Base-by-base conservation (phyloP, 371 early-diverging fungal species). In the Mucor saturninus region DNA sequence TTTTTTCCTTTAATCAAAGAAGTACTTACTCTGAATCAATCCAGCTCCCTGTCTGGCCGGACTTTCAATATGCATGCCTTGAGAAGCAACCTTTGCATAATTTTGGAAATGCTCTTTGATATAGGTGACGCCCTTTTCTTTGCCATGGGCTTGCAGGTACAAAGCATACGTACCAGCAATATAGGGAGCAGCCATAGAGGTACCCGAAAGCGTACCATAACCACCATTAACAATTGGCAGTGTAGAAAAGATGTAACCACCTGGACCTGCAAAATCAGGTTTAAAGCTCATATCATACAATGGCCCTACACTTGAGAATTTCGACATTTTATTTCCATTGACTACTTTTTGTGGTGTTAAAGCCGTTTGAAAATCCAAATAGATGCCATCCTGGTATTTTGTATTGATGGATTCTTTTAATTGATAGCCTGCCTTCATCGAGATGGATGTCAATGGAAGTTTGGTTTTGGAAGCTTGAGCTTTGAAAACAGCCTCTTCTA, bases 21-120 rank as follows among this genome's bases (percentile, higher is more conserved):
- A 39, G 2, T 4, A 54, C 43, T 67, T 71, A 76, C 80, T 68
- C 73, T 93, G 85, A 52, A 95, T 70, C 21, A 95, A 71, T 11
- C 95, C 95, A 49, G 91, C 84, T 15, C 95, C 95, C 70, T 93
- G 90, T 28, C 73, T 61, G 37, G 68, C 72, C 43, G 82, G 76
- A 59, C 79, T 77, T 7, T 81, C 67, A 46, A 68, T 69, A 7
- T 55, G n/a, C 35, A 38, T n/a, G 3, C 40, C 40, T 13, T 59
- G 56, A 29, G 62, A 37, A 40, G 69, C 62, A 7, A 61, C 62
- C n/a, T 60, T 56, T 35, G 83, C 87, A 31, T 76, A 76, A 71
- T 87, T 91, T 57, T 81, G 77, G 52, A 81, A 69, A 31, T 75
- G 66, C 40, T 76, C 73, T 51, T 54, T 64, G 8, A 76, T 45